These are phyloP conservation scores for Arctium lappa DNA, from an alignment of 129 eudicot genomes.

Conservation along the genomic window DNA sequence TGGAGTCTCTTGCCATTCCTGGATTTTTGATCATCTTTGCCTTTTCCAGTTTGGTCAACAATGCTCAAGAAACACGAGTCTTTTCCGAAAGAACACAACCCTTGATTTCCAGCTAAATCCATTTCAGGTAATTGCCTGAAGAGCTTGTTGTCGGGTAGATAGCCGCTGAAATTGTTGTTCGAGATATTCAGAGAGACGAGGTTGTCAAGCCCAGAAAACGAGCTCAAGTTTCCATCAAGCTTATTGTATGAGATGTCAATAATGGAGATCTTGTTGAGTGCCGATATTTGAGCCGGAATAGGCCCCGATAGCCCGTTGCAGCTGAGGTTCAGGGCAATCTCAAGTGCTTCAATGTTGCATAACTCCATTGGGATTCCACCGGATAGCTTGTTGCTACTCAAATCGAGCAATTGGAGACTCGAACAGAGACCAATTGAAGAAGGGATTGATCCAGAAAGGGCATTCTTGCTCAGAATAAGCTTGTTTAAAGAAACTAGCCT, in stretches of 20 bases:
- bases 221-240: slow-evolving; percentile 46
- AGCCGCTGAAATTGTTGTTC: slow-evolving; percentile 48
- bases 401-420: slow-evolving; percentile 48
- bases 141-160: slow-evolving; percentile 49
- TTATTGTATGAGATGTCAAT: slow-evolving; percentile 54
- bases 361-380: slow-evolving; percentile 49
- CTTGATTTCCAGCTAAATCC: slow-evolving; percentile 38
- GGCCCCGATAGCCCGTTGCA: slow-evolving; percentile 39
- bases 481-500: slow-evolving; percentile 43
- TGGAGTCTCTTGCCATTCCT: slow-evolving; percentile 34
- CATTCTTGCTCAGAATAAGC: slow-evolving; percentile 37
- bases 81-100: slow-evolving; percentile 38
- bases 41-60: slow-evolving; percentile 1
- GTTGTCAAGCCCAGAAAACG: slow-evolving; percentile 42
- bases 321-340: slow-evolving; percentile 47
- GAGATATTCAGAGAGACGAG: slow-evolving; percentile 59
- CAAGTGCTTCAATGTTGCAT: slow-evolving; percentile 43
- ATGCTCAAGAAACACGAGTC: slow-evolving; percentile 21
- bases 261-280: slow-evolving; percentile 44
- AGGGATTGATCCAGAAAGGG: slow-evolving; percentile 40
- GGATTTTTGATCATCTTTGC: slow-evolving; percentile 1
- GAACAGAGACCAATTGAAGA: slow-evolving; percentile 36
- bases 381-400: slow-evolving; percentile 36
- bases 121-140: slow-evolving; percentile 38
- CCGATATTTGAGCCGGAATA: slow-evolving; percentile 42